Evolutionary conservation across 176 grass and related monocot genomes (phyloP).

Genomic region (Melocanna baccifera): DNA sequence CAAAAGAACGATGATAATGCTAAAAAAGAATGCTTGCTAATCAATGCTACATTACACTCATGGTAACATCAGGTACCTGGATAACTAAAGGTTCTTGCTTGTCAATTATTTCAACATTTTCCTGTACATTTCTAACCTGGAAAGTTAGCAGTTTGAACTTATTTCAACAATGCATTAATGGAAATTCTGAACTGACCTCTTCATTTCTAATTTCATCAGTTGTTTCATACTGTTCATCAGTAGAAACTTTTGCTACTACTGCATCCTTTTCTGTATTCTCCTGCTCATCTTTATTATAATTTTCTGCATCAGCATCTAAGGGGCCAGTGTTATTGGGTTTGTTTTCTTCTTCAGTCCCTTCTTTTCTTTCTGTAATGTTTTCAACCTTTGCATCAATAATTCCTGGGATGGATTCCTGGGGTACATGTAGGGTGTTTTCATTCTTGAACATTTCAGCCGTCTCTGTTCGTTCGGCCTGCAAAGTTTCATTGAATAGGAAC

Average conservation of each 20-base stretch:
- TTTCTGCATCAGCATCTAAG: slow-evolving; percentile 20
- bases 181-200: slow-evolving; percentile 39
- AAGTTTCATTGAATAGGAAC: slow-evolving; percentile 16
- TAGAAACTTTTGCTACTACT: background rate
- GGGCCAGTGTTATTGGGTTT: background rate
- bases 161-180: background rate
- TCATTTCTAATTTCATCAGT: slow-evolving; percentile 28
- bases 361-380: slow-evolving; percentile 14
- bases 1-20: background rate
- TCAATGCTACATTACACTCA: background rate
- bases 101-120: too few species aligned
- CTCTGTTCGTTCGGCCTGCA: slow-evolving; percentile 44
- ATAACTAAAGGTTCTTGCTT: background rate
- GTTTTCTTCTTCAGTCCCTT: slow-evolving; percentile 27
- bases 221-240: background rate
- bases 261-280: slow-evolving; percentile 18
- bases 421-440: slow-evolving; percentile 16
- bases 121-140: slow-evolving; percentile 6
- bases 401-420: slow-evolving; percentile 23
- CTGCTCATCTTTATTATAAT: slow-evolving; percentile 25
- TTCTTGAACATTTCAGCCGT: slow-evolving; percentile 18
- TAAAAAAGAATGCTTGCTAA: background rate
- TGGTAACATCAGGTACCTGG: background rate
- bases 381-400: background rate
- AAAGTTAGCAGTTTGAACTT: background rate